Evolutionary conservation across 2,329 filamentous ascomycete species (phyloP), one percentile per base, ranked within the genome.

Genomic region (Colletotrichum cereale): DNA sequence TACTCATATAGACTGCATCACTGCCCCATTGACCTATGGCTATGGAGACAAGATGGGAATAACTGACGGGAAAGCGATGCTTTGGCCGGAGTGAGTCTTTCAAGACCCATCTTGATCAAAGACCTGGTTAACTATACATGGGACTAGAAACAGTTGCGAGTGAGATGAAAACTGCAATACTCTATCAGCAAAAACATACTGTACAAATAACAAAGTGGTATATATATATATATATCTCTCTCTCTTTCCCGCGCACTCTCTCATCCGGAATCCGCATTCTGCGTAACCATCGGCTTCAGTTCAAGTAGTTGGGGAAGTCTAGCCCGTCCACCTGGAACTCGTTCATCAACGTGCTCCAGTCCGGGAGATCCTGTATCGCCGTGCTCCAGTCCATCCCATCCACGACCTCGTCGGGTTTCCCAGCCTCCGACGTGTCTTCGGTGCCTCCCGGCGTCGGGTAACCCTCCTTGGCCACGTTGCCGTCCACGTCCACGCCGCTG

Each of bases 271-370:
- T 18, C 14, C 16, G 18, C 14, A 21, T 6, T 42, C 40, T 42
- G 5, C 5, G 47, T 24, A 26, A n/a, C 47, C n/a, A 26, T 16
- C 24, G 36, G 26, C 26, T 18, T 53, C 44, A 63, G 10, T 68
- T 66, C 3, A 68, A 21, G 4, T 55, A 71, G 48, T 76, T 68
- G 0, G 74, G 75, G 31, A 77, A 74, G 3, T 77, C 75, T 2
- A 76, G 64, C 2, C 74, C 67, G 14, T 79, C 77, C 10, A 78
- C 58, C 14, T 77, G 75, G 40, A 80, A 78, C 44, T 79, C 77
- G n/a, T 78, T 73, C 60, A 80, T 52, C 24, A 80, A 60, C 8
- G 75, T 75, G 38, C 73, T 76, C 78, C 78, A 80, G 50, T 80
- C 77, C 3, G 76, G 67, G 12, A 78, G 66, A 1, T 71, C 73